These are phyloP conservation scores for Bonia amplexicaulis DNA, from an alignment of 176 grass and related monocot genomes.

Conservation along the genomic window DNA sequence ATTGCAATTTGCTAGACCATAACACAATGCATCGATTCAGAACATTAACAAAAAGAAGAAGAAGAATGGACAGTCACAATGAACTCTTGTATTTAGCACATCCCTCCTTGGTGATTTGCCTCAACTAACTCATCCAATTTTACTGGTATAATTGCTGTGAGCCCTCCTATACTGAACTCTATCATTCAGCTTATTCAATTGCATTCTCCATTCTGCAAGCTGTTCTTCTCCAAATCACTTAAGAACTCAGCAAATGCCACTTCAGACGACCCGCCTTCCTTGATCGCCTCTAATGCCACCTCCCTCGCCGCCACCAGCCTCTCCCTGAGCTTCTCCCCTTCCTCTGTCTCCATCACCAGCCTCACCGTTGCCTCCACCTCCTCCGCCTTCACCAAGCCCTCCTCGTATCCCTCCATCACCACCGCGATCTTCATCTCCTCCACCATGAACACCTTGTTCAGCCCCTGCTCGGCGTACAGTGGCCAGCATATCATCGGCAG, in stretches of 20 bases:
- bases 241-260: constrained; percentile 16
- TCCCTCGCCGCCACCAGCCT: constrained; percentile 19
- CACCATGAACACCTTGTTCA: constrained; percentile 62
- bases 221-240: constrained; percentile 18
- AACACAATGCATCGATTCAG: not conserved
- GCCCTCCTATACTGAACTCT: not conserved
- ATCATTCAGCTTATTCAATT: not conserved
- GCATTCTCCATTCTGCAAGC: not conserved
- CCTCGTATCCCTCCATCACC: constrained; percentile 31
- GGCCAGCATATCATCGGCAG: constrained; percentile 70
- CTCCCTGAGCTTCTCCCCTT: constrained; percentile 31
- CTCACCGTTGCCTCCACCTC: constrained; percentile 56
- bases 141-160: not conserved
- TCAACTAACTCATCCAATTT: not conserved
- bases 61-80: not conserved
- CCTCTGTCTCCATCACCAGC: constrained; percentile 47
- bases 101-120: not conserved
- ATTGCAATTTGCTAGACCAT: not conserved
- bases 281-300: constrained; percentile 19
- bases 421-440: constrained; percentile 47
- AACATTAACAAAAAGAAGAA: not conserved
- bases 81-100: not conserved
- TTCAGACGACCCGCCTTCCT: constrained; percentile 32
- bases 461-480: constrained; percentile 60
- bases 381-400: constrained; percentile 38